Percentiles rank a stretch among this genome's conserved stretches.
These are phyloP conservation scores for Daucus carota DNA, from an alignment of 129 eudicot species.

Conservation along the genomic window DNA sequence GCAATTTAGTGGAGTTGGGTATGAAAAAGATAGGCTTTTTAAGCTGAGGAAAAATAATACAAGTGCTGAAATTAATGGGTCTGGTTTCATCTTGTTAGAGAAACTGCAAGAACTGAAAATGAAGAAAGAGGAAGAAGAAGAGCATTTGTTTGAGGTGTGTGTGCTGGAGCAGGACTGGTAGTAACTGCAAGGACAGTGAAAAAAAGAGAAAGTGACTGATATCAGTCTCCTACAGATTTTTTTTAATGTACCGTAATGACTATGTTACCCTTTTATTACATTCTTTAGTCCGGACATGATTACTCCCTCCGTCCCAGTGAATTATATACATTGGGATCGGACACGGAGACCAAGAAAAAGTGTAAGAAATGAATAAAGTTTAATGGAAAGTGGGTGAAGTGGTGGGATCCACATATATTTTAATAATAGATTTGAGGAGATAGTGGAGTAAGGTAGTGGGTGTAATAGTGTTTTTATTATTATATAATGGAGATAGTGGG, in stretches of 20 bases:
- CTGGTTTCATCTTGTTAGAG: conserved; percentile 22
- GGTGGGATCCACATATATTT: too few relatives aligned
- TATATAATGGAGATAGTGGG: too few relatives aligned
- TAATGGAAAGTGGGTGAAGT: too few relatives aligned
- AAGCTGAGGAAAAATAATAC: not conserved
- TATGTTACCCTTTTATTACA: not conserved
- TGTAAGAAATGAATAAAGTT: too few relatives aligned
- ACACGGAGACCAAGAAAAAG: too few relatives aligned
- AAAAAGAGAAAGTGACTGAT: not conserved
- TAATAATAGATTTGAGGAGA: too few relatives aligned
- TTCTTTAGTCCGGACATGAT: too few relatives aligned
- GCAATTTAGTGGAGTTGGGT: conserved; percentile 63
- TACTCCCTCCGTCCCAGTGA: too few relatives aligned
- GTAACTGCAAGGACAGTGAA: not conserved
- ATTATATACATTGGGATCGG: too few relatives aligned
- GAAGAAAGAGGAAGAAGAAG: not conserved
- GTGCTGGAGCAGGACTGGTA: not conserved
- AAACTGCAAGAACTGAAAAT: not conserved
- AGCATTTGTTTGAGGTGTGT: not conserved
- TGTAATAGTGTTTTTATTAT: too few relatives aligned
- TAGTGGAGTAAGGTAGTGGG: too few relatives aligned
- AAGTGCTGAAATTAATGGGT: conserved; percentile 7
- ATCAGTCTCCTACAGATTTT: not conserved
- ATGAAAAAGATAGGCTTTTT: conserved; percentile 16
- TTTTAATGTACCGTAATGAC: not conserved